A percentile compares a stretch with the other conserved stretches of the same genome.
Conservation (phyloP, 495 filamentous ascomycete genomes). For the Chaetomidium leptoderma region DNA sequence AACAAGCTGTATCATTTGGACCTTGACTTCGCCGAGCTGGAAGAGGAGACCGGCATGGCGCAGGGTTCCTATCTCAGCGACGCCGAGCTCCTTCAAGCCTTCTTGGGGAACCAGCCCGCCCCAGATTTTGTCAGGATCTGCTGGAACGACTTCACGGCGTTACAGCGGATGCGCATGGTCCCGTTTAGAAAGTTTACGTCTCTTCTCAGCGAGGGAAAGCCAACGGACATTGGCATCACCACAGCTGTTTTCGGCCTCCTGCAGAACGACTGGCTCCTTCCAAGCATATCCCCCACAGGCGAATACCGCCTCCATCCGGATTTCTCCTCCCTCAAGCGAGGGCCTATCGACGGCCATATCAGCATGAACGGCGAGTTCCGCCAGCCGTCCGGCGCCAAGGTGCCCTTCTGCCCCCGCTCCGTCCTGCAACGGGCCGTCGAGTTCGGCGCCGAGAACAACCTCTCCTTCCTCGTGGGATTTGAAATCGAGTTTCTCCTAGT, state of each 20-base stretch:
- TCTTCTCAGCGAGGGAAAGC: slow-evolving; percentile 50
- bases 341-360: slow-evolving; percentile 50
- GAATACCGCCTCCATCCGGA: slow-evolving; percentile 60
- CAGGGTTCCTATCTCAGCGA: slow-evolving; percentile 24
- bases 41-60: slow-evolving; percentile 18
- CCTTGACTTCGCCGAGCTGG: slow-evolving; percentile 40
- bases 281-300: slow-evolving; percentile 46
- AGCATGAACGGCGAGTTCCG: slow-evolving; percentile 60
- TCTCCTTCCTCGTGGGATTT: slow-evolving; percentile 64
- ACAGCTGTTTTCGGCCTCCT: slow-evolving; percentile 54
- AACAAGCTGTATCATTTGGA: slow-evolving; percentile 60
- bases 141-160: slow-evolving; percentile 76
- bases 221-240: slow-evolving; percentile 50
- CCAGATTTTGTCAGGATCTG: slow-evolving; percentile 70
- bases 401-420: slow-evolving; percentile 56
- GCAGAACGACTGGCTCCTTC: slow-evolving; percentile 50
- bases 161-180: slow-evolving; percentile 62
- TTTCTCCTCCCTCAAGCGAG: slow-evolving; percentile 54
- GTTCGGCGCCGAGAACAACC: slow-evolving; percentile 42
- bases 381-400: slow-evolving; percentile 42
- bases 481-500: slow-evolving; percentile 81
- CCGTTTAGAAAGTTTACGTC: slow-evolving; percentile 61
- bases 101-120: slow-evolving; percentile 60
- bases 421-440: slow-evolving; percentile 51
- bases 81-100: slow-evolving; percentile 50